phyloP scores from a whole-genome alignment of 2,329 filamentous ascomycete species.

The Colletotrichum eleusines region DNA sequence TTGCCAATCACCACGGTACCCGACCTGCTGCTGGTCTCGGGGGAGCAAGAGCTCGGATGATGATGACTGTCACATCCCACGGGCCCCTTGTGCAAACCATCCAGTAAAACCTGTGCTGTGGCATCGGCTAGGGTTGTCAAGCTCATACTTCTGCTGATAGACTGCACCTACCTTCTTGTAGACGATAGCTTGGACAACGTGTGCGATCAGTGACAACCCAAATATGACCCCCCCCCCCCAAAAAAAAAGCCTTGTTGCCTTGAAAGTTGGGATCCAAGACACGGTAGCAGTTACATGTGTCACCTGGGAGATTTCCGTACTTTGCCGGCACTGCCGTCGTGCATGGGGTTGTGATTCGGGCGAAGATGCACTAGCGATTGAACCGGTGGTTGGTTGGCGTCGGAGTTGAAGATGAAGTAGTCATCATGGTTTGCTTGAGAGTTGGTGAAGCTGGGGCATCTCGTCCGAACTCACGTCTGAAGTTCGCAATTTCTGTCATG shows the following conservation, averaged over 20 bases:
- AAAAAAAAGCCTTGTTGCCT: slow-evolving; percentile 47
- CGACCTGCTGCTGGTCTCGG: slow-evolving; percentile 53
- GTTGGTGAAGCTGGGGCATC: not conserved
- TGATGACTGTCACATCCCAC: slow-evolving; percentile 56
- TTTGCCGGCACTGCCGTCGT: slow-evolving; percentile 50
- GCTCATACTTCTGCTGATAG: too few species aligned
- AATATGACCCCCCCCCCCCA: slow-evolving; percentile 47
- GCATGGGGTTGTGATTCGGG: slow-evolving; percentile 42
- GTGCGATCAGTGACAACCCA: slow-evolving; percentile 46
- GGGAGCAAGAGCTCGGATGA: slow-evolving; percentile 52
- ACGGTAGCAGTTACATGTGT: slow-evolving; percentile 51
- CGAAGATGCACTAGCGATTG: slow-evolving; percentile 16
- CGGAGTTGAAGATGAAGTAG: not conserved
- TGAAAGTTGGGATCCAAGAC: slow-evolving; percentile 50
- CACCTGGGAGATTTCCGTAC: slow-evolving; percentile 49
- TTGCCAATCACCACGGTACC: slow-evolving; percentile 50
- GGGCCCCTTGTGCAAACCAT: slow-evolving; percentile 54
- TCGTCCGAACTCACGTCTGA: slow-evolving; percentile 29
- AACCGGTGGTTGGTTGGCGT: not conserved
- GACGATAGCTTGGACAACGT: slow-evolving; percentile 47
- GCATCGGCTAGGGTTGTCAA: rapidly evolving
- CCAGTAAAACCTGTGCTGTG: slow-evolving; percentile 51
- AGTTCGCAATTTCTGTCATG: slow-evolving; percentile 4
- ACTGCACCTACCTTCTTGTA: slow-evolving; percentile 48
- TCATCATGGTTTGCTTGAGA: not conserved